Conservation (phyloP, 805 yeast genomes). For the Yueomyces sinensis region DNA sequence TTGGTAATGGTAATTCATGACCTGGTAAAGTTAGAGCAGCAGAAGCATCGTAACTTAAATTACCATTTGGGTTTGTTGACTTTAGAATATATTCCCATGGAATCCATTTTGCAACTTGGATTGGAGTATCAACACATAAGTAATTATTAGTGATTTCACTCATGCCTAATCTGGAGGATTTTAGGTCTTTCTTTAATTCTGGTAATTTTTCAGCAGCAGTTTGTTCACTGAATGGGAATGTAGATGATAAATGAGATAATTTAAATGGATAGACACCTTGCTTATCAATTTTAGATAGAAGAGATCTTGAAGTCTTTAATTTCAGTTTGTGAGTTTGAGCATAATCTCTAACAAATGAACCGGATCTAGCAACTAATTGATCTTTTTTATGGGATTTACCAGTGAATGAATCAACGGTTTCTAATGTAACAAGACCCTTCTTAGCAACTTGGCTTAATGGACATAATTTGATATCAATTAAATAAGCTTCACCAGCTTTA, state of each 20-base stretch:
- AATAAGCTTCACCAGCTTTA: slow-evolving; percentile 72
- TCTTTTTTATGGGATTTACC: slow-evolving; percentile 47
- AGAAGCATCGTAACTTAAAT: slow-evolving; percentile 50
- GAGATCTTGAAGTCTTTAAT: slow-evolving; percentile 57
- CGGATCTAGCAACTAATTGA: slow-evolving; percentile 45
- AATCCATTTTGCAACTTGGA: slow-evolving; percentile 56
- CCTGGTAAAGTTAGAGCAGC: slow-evolving; percentile 49
- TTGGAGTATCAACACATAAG: slow-evolving; percentile 60
- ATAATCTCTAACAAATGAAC: slow-evolving; percentile 74
- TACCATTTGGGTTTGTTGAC: slow-evolving; percentile 53
- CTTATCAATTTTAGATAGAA: slow-evolving; percentile 59
- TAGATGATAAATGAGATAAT: slow-evolving; percentile 52
- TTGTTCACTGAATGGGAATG: slow-evolving; percentile 42
- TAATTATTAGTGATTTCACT: slow-evolving; percentile 71
- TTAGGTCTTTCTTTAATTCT: slow-evolving; percentile 40
- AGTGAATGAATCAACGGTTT: slow-evolving; percentile 47
- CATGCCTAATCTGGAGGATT: slow-evolving; percentile 58
- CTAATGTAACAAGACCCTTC: slow-evolving; percentile 56
- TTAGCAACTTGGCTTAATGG: slow-evolving; percentile 41
- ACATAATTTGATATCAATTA: slow-evolving; percentile 71
- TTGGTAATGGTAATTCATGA: slow-evolving; percentile 62
- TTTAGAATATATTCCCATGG: slow-evolving; percentile 56
- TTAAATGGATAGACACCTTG: slow-evolving; percentile 88
- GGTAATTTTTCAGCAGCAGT: slow-evolving; percentile 25
- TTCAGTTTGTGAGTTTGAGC: slow-evolving; percentile 70